These are phyloP conservation scores for Coniferiporia weirii DNA, from an alignment of 1,284 basidiomycete species.

Conservation along the genomic window DNA sequence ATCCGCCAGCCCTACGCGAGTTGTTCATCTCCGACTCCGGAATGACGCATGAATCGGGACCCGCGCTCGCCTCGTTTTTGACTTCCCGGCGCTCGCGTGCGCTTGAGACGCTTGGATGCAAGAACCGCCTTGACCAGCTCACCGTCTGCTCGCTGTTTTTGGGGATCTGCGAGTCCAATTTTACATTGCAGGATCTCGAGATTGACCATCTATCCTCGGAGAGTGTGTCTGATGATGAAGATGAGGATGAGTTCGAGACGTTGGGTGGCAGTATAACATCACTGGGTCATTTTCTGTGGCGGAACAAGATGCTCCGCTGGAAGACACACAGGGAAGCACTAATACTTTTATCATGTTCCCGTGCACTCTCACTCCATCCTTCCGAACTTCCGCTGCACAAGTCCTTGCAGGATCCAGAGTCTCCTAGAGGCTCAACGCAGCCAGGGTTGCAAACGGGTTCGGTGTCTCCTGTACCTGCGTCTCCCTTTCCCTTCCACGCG, in stretches of 20 bases:
- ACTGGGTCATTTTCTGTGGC: constrained; percentile 37
- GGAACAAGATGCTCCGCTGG: constrained; percentile 45
- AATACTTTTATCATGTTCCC: constrained; percentile 44
- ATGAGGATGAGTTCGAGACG: no score
- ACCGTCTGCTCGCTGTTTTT: constrained; percentile 42
- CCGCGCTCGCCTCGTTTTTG: constrained; percentile 44
- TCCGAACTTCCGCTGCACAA: neutral
- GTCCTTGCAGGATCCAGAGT: no score
- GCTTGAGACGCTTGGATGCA: constrained; percentile 46
- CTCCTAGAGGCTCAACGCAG: neutral
- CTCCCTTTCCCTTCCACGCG: constrained; percentile 32
- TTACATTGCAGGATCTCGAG: constrained; percentile 44
- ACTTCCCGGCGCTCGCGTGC: constrained; percentile 44
- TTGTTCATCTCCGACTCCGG: constrained; percentile 51
- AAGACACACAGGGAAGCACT: constrained; percentile 47
- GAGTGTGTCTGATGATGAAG: no score
- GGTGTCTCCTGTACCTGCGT: neutral
- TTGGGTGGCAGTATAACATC: constrained; percentile 24
- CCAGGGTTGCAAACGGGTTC: neutral
- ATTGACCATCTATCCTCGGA: constrained; percentile 32
- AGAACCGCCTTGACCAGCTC: constrained; percentile 45
- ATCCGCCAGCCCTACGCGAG: constrained; percentile 43
- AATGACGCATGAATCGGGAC: constrained; percentile 41
- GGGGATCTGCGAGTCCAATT: constrained; percentile 44
- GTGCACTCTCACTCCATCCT: constrained; percentile 40